Conservation (phyloP, 768 basidiomycete species). For the Mrakia frigida region DNA sequence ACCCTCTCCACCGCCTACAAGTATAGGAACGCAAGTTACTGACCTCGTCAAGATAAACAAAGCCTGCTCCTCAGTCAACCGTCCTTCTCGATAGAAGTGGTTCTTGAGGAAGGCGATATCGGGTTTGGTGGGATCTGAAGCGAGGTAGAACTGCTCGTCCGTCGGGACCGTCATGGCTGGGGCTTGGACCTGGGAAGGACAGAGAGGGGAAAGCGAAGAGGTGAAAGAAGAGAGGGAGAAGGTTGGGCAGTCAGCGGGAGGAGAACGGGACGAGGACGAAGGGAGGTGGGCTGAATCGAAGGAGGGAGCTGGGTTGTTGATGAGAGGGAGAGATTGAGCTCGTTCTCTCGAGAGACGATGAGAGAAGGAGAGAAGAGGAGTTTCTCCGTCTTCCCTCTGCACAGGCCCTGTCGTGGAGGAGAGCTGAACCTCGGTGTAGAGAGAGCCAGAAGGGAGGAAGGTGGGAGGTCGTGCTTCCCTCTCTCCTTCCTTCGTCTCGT, state of each 20-base stretch:
- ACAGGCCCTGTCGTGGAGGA: no score
- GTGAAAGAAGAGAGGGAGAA: neutral
- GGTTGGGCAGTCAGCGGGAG: no score
- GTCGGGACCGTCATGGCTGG: conserved; percentile 29
- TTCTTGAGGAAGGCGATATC: conserved; percentile 33
- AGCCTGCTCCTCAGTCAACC: conserved; percentile 30
- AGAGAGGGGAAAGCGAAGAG: neutral
- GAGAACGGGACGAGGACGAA: neutral
- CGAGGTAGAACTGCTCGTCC: conserved; percentile 30
- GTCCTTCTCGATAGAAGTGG: conserved; percentile 31
- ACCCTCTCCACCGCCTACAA: neutral
- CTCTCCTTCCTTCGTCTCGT: neutral
- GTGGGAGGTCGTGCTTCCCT: neutral
- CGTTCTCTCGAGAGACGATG: neutral
- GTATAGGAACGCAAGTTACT: neutral
- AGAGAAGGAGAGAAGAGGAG: neutral
- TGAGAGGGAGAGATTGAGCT: no score
- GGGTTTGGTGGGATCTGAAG: conserved; percentile 31
- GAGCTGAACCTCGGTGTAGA: no score
- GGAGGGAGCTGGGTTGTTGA: no score
- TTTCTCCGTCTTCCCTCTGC: no score
- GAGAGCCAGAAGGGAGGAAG: no score
- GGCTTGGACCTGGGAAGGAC: conserved; percentile 25
- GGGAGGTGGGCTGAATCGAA: no score
- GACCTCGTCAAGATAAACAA: conserved; percentile 26